Conservation (phyloP, 2,329 filamentous ascomycete genomes). For the Monilinia vaccinii-corymbosi region DNA sequence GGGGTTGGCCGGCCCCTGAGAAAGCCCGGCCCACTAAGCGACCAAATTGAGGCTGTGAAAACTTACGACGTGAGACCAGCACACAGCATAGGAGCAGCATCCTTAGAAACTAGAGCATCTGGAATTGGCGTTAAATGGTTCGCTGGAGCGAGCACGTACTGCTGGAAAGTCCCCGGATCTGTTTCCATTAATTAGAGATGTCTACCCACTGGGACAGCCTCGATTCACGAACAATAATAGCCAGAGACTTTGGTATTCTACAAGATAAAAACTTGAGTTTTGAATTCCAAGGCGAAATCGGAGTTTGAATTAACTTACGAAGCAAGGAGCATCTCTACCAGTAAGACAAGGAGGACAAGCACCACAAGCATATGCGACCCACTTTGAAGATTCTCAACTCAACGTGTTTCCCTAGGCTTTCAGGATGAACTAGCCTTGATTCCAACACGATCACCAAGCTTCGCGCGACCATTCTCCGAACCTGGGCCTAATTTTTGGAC, state of each 20-base stretch:
- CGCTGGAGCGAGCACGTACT: constrained; percentile 55
- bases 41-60: constrained; percentile 15
- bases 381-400: constrained; percentile 31
- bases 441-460: constrained; percentile 59
- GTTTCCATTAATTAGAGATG: not conserved
- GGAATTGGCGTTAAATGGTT: constrained; percentile 64
- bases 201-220: not conserved
- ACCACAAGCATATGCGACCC: constrained; percentile 45
- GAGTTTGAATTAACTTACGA: constrained; percentile 38
- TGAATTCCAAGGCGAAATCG: not conserved
- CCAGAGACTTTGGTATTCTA: constrained; percentile 49
- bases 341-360: constrained; percentile 43
- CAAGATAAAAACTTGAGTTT: constrained; percentile 7
- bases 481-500: constrained; percentile 57
- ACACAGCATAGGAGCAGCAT: constrained; percentile 59
- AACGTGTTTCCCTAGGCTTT: not conserved
- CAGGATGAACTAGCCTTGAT: constrained; percentile 44
- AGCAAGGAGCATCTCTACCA: constrained; percentile 55
- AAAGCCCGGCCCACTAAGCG: constrained; percentile 8
- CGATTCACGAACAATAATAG: constrained; percentile 43
- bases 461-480: constrained; percentile 44
- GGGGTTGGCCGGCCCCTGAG: constrained; percentile 11
- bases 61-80: constrained; percentile 51
- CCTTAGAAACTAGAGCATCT: constrained; percentile 46
- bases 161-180: constrained; percentile 61